Evolutionary conservation across 208 protist species (phyloP).

Genomic region (Trypanosoma rangeli): DNA sequence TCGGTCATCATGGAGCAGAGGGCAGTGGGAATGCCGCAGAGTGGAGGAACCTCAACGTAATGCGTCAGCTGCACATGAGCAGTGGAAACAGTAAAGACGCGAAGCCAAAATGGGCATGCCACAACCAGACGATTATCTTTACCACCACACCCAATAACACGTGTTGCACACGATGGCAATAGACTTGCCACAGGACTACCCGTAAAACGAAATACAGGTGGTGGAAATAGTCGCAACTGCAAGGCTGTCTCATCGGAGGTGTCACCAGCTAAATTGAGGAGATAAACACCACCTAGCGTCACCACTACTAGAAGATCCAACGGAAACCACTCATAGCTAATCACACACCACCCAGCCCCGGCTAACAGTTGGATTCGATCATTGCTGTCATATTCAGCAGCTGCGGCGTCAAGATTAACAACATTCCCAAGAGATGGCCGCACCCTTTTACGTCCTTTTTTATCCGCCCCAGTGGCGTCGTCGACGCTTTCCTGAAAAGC

Average conservation of each 20-base stretch:
- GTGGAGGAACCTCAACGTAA: constrained; percentile 40
- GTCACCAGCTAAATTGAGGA: constrained; percentile 32
- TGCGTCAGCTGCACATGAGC: constrained; percentile 33
- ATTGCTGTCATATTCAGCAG: background rate
- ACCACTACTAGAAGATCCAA: constrained; percentile 61
- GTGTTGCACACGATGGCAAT: constrained; percentile 10
- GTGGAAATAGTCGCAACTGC: constrained; percentile 23
- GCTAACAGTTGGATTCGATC: background rate
- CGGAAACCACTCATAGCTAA: constrained; percentile 65
- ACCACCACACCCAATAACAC: constrained; percentile 2
- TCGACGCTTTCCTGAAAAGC: background rate
- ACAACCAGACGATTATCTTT: constrained; percentile 37
- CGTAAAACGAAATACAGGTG: constrained; percentile 19
- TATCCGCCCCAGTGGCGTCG: background rate
- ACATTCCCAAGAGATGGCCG: background rate
- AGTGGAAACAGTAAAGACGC: constrained; percentile 37
- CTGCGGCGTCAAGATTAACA: background rate
- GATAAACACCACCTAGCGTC: constrained; percentile 45
- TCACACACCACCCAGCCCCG: constrained; percentile 8
- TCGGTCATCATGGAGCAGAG: constrained; percentile 35
- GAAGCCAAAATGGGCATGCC: constrained; percentile 49
- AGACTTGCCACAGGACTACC: constrained; percentile 18
- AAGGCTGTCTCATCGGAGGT: constrained; percentile 36
- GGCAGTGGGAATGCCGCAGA: constrained; percentile 41
- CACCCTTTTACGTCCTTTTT: constrained; percentile 7